Conservation (phyloP, 169 alveolate genomes). For the Plasmodium inui region DNA sequence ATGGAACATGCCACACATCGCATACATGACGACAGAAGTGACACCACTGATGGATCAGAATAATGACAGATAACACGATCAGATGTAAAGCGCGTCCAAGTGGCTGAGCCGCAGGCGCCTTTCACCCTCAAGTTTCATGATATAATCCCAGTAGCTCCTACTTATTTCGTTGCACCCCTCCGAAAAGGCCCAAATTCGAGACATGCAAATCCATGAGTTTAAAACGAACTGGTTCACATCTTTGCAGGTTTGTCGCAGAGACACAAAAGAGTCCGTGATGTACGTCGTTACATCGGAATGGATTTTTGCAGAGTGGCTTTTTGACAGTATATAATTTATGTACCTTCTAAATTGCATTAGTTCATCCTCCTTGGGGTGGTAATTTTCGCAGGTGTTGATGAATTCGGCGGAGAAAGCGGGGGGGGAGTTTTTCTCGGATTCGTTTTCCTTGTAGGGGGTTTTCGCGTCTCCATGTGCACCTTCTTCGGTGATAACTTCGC, state of each 20-base stretch:
- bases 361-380: conserved; percentile 52
- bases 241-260: conserved; percentile 50
- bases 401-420: conserved; percentile 29
- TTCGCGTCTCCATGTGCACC: background rate
- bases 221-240: conserved; percentile 63
- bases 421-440: background rate
- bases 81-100: conserved; percentile 28
- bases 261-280: conserved; percentile 61
- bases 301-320: conserved; percentile 67
- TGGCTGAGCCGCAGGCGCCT: conserved; percentile 40
- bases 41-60: background rate
- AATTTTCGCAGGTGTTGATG: conserved; percentile 28
- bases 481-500: background rate
- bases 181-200: conserved; percentile 73
- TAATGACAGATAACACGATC: background rate
- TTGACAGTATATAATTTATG: conserved; percentile 68
- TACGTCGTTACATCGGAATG: conserved; percentile 28
- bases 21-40: background rate
- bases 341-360: conserved; percentile 75
- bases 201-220: conserved; percentile 72
- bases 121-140: conserved; percentile 45
- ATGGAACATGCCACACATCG: background rate
- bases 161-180: conserved; percentile 59
- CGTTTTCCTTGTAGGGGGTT: background rate
- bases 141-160: conserved; percentile 49